Evolutionary conservation across 1,284 basidiomycete genomes (phyloP), one percentile per base, ranked within the genome.

Genomic region (Filobasidium uniguttulatum): DNA sequence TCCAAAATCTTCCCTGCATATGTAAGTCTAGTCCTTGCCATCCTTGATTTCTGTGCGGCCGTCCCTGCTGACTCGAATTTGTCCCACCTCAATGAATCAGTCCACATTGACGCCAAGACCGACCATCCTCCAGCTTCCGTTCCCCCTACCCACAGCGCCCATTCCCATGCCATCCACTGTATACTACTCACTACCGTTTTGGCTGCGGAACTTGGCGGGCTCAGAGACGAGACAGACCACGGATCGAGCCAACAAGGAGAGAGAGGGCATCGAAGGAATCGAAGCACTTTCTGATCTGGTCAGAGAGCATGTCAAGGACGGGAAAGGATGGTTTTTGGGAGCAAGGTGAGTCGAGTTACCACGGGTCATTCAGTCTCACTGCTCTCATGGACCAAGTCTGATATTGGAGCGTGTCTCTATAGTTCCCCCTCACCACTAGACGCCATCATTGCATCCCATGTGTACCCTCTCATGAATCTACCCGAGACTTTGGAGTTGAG

Each of bases 361-460:
- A 26, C 19, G 33, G n/a, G n/a, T n/a, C n/a, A n/a, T n/a, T n/a
- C n/a, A n/a, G n/a, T n/a, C n/a, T n/a, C 19, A 38, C 37, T 14
- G 12, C 9, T 12, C 9, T 45, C 22, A 29, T 29, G 4, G 5
- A 5, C 19, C 26, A 30, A 45, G 10, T 20, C 36, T 10, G 9
- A 9, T 38, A 9, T n/a, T n/a, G n/a, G n/a, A n/a, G n/a, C n/a
- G n/a, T n/a, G n/a, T n/a, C 5, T n/a, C 2, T 5, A 19, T 25
- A 53, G 51, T n/a, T 33, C 41, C 5, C 61, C 66, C 3, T 65
- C 66, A 22, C 62, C 67, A 0, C 57, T 70, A 3, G 68, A 70
- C 43, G 67, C 68, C 0, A 54, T 70, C 9, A 57, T 70, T 14
- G 62, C 62, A 3, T 64, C 66, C 1, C 62, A 70, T 34, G 50